phyloP scores from a whole-genome alignment of 2,329 filamentous ascomycete genomes.

The Phialocephala subalpina region DNA sequence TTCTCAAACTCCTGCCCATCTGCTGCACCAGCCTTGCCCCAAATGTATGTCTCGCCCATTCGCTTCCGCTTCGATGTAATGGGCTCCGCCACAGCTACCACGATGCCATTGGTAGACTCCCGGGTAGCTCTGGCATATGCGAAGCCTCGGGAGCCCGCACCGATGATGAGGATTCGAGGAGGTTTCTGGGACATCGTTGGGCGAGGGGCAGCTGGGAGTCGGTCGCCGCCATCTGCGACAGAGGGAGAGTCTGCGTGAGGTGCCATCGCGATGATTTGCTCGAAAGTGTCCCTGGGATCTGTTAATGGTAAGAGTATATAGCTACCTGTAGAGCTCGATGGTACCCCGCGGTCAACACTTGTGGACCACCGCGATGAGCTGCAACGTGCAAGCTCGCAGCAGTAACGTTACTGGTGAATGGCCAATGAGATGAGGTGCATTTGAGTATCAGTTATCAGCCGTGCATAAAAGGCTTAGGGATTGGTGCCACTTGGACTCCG shows the following conservation, averaged over 20 bases:
- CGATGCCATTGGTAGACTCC: constrained; percentile 69
- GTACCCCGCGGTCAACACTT: not conserved
- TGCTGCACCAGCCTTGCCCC: constrained; percentile 59
- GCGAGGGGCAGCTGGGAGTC: constrained; percentile 38
- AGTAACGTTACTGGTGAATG: constrained; percentile 5
- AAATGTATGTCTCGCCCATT: constrained; percentile 78
- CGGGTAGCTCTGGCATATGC: constrained; percentile 75
- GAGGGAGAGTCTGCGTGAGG: constrained; percentile 38
- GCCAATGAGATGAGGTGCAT: not conserved
- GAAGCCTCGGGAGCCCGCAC: constrained; percentile 81
- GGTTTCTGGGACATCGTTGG: constrained; percentile 51
- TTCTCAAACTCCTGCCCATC: constrained; percentile 74
- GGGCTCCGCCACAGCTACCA: constrained; percentile 85
- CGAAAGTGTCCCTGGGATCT: no score
- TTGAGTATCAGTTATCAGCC: not conserved
- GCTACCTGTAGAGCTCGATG: not conserved
- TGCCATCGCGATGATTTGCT: constrained; percentile 33
- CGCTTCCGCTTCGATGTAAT: constrained; percentile 76
- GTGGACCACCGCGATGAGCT: not conserved
- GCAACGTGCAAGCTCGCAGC: constrained; percentile 2
- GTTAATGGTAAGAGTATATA: not conserved
- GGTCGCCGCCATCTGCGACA: constrained; percentile 28
- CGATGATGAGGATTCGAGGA: constrained; percentile 79
- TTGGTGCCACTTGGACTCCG: not conserved
- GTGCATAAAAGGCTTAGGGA: not conserved